Evolutionary conservation across 106 monocot species (phyloP).

Genomic region (Vanilla planifolia): DNA sequence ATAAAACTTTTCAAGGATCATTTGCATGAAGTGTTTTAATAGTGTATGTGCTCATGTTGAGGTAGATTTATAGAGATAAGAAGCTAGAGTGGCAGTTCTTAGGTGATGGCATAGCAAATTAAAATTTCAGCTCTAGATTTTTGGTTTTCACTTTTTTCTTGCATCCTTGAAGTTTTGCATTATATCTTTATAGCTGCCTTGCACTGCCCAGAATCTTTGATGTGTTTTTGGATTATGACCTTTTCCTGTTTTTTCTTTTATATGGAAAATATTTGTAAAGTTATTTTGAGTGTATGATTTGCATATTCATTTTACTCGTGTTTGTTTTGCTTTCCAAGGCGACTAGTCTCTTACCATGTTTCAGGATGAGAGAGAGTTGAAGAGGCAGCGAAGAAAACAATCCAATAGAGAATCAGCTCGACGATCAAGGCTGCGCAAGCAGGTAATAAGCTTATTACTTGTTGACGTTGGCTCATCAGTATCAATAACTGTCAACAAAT

Average conservation of each 20-base stretch:
- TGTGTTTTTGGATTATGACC: neutral
- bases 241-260: neutral
- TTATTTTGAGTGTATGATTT: neutral
- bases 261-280: too few species aligned
- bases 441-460: constrained; percentile 26
- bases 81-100: neutral
- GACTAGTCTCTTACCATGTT: neutral
- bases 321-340: neutral
- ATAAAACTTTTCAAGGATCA: too few species aligned
- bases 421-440: constrained; percentile 68
- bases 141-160: neutral
- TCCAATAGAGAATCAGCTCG: constrained; percentile 81
- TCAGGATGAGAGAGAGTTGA: constrained; percentile 72
- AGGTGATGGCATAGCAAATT: neutral
- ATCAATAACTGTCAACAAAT: neutral
- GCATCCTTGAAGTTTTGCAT: neutral
- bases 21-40: neutral
- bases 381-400: constrained; percentile 71
- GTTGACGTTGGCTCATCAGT: neutral
- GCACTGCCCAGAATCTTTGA: too few species aligned
- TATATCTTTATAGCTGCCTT: too few species aligned
- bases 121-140: too few species aligned
- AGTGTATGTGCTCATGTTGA: neutral
- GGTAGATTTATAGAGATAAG: neutral
- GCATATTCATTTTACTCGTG: neutral